Conservation (phyloP, 345 rosid species). For the Mangifera indica region DNA sequence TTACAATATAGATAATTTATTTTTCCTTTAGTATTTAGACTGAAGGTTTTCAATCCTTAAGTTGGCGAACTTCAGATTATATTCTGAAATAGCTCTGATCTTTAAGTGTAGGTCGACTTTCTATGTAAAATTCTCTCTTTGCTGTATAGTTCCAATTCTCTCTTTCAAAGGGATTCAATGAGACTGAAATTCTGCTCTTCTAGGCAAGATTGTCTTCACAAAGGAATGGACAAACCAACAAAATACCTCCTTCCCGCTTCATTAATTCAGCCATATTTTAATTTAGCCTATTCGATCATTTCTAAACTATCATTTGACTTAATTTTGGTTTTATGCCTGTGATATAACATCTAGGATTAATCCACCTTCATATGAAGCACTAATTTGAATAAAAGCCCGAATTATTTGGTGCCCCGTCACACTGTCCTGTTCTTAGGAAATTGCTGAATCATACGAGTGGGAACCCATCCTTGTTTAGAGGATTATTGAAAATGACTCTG, state of each 20-base stretch:
- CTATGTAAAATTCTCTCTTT: neutral
- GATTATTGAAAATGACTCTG: conserved; percentile 27
- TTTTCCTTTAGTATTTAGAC: neutral
- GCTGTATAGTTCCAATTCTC: neutral
- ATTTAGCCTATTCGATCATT: conserved; percentile 9
- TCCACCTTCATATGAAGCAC: neutral
- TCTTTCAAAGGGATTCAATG: neutral
- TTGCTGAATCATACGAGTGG: conserved; percentile 22
- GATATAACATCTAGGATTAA: conserved; percentile 12
- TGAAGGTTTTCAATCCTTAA: conserved; percentile 4
- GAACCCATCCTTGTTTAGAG: conserved; percentile 34
- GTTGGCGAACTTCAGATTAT: neutral
- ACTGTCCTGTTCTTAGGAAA: neutral
- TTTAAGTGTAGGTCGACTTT: neutral
- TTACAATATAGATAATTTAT: conserved; percentile 7
- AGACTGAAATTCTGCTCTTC: neutral
- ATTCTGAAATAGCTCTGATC: neutral
- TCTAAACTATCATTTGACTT: conserved; percentile 19
- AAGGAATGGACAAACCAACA: conserved; percentile 27
- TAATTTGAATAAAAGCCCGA: neutral
- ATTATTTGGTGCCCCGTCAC: neutral
- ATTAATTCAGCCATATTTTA: conserved; percentile 2
- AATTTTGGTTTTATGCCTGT: neutral
- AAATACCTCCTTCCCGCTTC: conserved; percentile 13
- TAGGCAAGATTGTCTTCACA: conserved; percentile 7